Percentiles rank a stretch among this genome's conserved stretches.
Evolutionary conservation across 805 yeast species (phyloP).

Genomic region (Ogataea chonburiensis): DNA sequence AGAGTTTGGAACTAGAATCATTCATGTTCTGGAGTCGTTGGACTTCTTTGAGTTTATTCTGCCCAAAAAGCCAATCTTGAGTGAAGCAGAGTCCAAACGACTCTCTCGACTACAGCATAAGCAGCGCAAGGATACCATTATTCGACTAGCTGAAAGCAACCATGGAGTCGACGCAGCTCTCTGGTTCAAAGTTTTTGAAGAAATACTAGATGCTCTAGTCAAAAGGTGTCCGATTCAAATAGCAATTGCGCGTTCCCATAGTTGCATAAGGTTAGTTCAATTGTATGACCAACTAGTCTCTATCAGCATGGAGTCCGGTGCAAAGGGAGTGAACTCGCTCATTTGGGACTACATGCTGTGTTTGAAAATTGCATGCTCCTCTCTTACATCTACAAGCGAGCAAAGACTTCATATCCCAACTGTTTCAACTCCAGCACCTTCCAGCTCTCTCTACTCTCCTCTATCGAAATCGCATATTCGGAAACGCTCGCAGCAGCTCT

Average conservation of each 20-base stretch:
- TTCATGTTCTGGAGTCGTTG: slow-evolving; percentile 69
- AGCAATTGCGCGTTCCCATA: slow-evolving; percentile 87
- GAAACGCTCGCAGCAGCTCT: slow-evolving; percentile 74
- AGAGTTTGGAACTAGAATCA: slow-evolving; percentile 71
- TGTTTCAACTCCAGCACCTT: slow-evolving; percentile 11
- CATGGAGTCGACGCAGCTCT: slow-evolving; percentile 94
- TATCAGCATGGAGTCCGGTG: slow-evolving; percentile 43
- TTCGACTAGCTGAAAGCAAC: slow-evolving; percentile 81
- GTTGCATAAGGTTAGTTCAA: slow-evolving; percentile 85
- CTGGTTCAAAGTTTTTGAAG: slow-evolving; percentile 91
- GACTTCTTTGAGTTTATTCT: slow-evolving; percentile 66
- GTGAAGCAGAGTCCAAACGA: slow-evolving; percentile 77
- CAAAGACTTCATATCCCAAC: slow-evolving; percentile 69
- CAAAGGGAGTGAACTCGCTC: slow-evolving; percentile 27
- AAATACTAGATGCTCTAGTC: slow-evolving; percentile 65
- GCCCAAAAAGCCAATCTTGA: slow-evolving; percentile 48
- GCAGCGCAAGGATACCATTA: slow-evolving; percentile 64
- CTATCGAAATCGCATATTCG: slow-evolving; percentile 59
- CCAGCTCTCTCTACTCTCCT: slow-evolving; percentile 39
- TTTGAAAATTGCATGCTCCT: slow-evolving; percentile 86
- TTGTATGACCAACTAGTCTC: slow-evolving; percentile 68
- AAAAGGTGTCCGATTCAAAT: slow-evolving; percentile 88
- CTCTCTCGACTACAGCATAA: slow-evolving; percentile 57
- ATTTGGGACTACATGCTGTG: slow-evolving; percentile 57
- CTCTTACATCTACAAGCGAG: slow-evolving; percentile 85